Evolutionary conservation across 23 red algal species (phyloP), one percentile per base, ranked within the genome.

Genomic region (Gracilaria domingensis): DNA sequence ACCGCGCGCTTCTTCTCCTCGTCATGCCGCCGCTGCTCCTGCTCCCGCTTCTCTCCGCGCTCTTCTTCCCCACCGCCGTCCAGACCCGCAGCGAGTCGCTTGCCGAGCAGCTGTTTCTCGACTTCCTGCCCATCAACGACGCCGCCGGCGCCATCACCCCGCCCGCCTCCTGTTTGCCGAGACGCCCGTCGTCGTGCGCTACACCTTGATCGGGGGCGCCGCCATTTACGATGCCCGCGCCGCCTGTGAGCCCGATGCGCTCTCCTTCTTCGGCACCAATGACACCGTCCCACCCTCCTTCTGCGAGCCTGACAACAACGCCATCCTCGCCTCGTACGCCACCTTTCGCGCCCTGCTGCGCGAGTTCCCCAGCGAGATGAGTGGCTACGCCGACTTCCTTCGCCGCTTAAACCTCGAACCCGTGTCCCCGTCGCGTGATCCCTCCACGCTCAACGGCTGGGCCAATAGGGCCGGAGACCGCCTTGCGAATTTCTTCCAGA

Each of bases 221-320:
- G 66, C 67, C 34, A 48, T 54, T 30, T 89, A 89, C 70, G 85
- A 89, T 26, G 54, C 71, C 6, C 25, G 42, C 32, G 85, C 85
- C 53, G 85, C 85, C 73, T 89, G 85, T 40, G 35, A 78, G 4
- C 85, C 85, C 11, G 0, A 0, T 29, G 69, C 85, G 1, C 73
- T 89, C 42, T 89, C 85, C 50, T 89, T 89, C 85, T 78, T 89
- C 70, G 85, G 69, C 34, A 78, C 71, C 59, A 89, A 78, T 25
- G 85, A 89, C 85, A 47, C 69, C 47, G 67, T 89, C 33, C 85
- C 71, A 7, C 35, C 71, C 8, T 20, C 67, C 23, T 58, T 89
- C 29, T 89, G 85, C 57, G 8, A 82, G 16, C 70, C 69, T 4
- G 66, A 77, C 36, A 77, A 39, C 70, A 60, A 48, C 53, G 71